Evolutionary conservation across 2,329 filamentous ascomycete species (phyloP), one percentile per base, ranked within the genome.

Genomic region (Neonectria coccinea): DNA sequence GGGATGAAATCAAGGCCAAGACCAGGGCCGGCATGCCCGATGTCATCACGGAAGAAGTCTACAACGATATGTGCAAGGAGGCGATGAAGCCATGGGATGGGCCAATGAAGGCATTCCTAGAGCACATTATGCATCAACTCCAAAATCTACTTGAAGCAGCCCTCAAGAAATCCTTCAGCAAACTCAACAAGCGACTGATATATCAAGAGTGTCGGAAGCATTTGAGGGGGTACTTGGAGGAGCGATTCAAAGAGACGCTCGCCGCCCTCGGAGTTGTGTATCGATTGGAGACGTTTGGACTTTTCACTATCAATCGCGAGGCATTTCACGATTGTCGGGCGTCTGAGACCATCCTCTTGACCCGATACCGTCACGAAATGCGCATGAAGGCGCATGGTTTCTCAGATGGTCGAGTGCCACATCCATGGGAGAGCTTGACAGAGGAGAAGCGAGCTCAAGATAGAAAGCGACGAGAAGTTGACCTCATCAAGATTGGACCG

Each of bases 11-110:
- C 14, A 76, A 80, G 18, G 77, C 81, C 4, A 86, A 86, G 12
- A 85, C 84, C 27, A 82, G 81, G 18, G 84, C 87, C 0, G 88
- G 89, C 0, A 82, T 89, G 68, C 88, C 88, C 0, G 84, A 85
- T 7, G 81, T 88, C 0, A 85, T 88, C 0, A 85, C 89, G 0
- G 83, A 86, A 0, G 85, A 87, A 41, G 88, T 91, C 0, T 88
- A 89, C 22, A 84, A 89, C 29, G 81, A 81, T 0, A 80, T 92
- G 16, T 88, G 86, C 50, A 79, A 82, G 16, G 78, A 85, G n/a
- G 85, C 86, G 0, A 84, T 92, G 1, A 73, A 76, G 8, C 84
- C 86, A 1, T 92, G 91, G 91, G 73, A 82, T 1, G 71, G 72
- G 0, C 88, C 88, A 0, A 80, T 89, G 51, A 73, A 82, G 0